These are phyloP conservation scores for Pachyrhizus erosus DNA, from an alignment of 306 rosid species.

Conservation along the genomic window DNA sequence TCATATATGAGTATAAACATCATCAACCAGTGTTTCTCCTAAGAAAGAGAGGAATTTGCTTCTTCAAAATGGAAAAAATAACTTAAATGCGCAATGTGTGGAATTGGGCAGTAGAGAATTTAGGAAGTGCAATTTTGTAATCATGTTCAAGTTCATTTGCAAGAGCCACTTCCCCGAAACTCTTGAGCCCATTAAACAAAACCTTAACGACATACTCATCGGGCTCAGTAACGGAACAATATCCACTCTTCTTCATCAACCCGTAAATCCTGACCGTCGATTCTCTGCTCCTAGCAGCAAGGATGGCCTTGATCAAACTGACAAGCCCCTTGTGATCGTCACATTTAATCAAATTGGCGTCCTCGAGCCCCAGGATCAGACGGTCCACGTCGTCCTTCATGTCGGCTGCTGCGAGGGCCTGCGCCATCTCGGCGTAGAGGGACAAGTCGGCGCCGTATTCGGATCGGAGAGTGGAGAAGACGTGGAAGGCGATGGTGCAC, in stretches of 20 bases:
- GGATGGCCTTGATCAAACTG: conserved; percentile 68
- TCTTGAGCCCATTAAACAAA: conserved; percentile 67
- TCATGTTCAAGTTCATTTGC: conserved; percentile 52
- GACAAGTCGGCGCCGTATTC: conserved; percentile 67
- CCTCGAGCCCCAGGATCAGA: conserved; percentile 61
- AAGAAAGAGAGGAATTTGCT: too few relatives aligned
- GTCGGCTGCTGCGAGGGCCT: conserved; percentile 53
- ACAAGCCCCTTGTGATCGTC: conserved; percentile 64
- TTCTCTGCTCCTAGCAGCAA: conserved; percentile 67
- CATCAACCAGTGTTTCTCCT: too few relatives aligned
- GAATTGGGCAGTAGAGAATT: conserved; percentile 35
- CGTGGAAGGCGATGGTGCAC: conserved; percentile 67
- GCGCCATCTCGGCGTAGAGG: conserved; percentile 61
- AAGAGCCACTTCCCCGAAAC: conserved; percentile 62
- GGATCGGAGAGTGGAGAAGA: conserved; percentile 70
- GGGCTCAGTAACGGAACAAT: conserved; percentile 52
- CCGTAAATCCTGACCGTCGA: conserved; percentile 78
- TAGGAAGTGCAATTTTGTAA: conserved; percentile 44
- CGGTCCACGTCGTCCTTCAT: conserved; percentile 69
- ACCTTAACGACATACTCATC: conserved; percentile 73
- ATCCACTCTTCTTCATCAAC: conserved; percentile 72
- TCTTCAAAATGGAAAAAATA: too few relatives aligned
- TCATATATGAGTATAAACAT: neutral
- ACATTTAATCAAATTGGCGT: conserved; percentile 41
- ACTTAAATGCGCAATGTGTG: conserved; percentile 22